Percentiles rank a stretch among this genome's conserved stretches.
These are phyloP conservation scores for Globisporangium ultimum DNA, from an alignment of 352 stramenopile species.

Conservation along the genomic window DNA sequence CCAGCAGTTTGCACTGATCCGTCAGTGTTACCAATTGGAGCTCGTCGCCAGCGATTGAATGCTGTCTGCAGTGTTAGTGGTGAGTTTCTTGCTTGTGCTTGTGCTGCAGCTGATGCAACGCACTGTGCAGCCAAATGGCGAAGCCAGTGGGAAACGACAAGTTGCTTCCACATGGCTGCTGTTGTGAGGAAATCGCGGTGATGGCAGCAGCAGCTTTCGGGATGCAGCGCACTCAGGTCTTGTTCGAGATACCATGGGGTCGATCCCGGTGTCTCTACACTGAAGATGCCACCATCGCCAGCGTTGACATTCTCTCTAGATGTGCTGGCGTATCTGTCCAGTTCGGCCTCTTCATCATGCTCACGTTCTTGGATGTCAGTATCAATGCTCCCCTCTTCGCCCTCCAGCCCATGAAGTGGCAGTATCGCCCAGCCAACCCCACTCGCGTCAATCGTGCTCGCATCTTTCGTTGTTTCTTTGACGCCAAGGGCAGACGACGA, in stretches of 20 bases:
- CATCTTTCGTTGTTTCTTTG: not conserved
- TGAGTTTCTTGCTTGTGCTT: not conserved
- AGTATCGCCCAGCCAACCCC: constrained; percentile 5
- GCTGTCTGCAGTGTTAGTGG: not conserved
- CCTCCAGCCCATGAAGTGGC: not conserved
- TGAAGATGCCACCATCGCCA: not conserved
- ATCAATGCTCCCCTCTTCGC: not conserved
- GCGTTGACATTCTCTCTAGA: not conserved
- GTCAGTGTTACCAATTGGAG: not conserved
- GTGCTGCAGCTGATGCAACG: not conserved
- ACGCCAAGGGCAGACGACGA: not conserved
- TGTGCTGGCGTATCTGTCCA: too few species aligned
- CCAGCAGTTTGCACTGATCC: not conserved
- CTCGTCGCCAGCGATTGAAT: not conserved
- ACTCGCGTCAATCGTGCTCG: not conserved
- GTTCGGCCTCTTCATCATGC: constrained; percentile 2
- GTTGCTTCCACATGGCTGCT: constrained; percentile 14
- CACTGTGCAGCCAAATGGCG: constrained; percentile 4
- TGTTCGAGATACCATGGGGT: constrained; percentile 26
- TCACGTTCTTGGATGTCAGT: not conserved
- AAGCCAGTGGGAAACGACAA: constrained; percentile 33
- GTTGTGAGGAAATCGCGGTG: constrained; percentile 10
- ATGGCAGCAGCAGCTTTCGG: constrained; percentile 25
- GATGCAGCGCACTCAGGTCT: constrained; percentile 29
- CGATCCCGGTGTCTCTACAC: not conserved